Percentiles rank a stretch among this genome's conserved stretches.
Evolutionary conservation across 179 eudicot genomes (phyloP).

Genomic region (Beta corolliflora): DNA sequence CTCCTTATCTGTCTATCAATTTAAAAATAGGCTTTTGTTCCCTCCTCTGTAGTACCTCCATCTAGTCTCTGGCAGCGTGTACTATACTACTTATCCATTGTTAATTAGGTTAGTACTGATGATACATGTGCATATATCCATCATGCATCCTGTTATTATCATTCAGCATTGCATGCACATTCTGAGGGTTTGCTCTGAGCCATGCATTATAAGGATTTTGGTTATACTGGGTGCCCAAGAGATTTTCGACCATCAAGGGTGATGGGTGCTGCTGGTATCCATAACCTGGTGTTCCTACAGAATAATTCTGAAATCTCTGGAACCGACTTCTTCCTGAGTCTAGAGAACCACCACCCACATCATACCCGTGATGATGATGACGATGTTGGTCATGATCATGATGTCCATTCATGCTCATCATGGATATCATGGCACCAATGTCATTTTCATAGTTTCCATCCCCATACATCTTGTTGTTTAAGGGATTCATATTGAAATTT

Average conservation of each 20-base stretch:
- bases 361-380: slow-evolving; percentile 19
- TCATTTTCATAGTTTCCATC: slow-evolving; percentile 22
- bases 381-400: neutral
- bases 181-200: slow-evolving; percentile 27
- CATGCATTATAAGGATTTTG: slow-evolving; percentile 31
- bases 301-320: slow-evolving; percentile 27
- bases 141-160: slow-evolving; percentile 24
- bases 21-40: neutral
- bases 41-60: neutral
- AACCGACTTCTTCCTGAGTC: slow-evolving; percentile 10
- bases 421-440: slow-evolving; percentile 25
- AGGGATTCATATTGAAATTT: slow-evolving; percentile 11
- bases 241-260: slow-evolving; percentile 30
- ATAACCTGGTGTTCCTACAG: slow-evolving; percentile 26
- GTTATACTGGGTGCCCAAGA: slow-evolving; percentile 33
- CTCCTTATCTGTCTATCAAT: neutral
- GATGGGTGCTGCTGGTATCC: slow-evolving; percentile 33
- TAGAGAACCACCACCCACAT: slow-evolving; percentile 2
- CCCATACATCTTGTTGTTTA: slow-evolving; percentile 10
- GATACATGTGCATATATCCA: slow-evolving; percentile 29
- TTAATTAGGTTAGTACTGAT: slow-evolving; percentile 21
- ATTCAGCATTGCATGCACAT: slow-evolving; percentile 19
- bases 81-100: neutral
- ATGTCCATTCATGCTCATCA: slow-evolving; percentile 30
- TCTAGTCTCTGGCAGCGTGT: slow-evolving; percentile 9